Percentiles rank a stretch among this genome's conserved stretches.
Evolutionary conservation across 805 yeast genomes (phyloP).

Genomic region (Ogataea wickerhamii): DNA sequence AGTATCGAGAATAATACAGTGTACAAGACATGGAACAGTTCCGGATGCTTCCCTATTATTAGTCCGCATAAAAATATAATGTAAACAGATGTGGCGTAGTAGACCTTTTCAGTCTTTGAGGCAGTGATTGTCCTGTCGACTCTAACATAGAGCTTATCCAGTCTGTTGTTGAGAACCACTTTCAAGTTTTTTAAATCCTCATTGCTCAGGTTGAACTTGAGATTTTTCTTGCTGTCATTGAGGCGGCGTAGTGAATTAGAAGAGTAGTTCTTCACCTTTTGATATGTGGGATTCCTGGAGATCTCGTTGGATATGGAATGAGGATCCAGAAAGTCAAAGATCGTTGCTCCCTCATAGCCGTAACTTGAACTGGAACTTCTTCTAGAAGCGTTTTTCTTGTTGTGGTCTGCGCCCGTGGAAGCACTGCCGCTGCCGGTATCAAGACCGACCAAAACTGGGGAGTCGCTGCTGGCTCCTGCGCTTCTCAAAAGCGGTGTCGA

Average conservation of each 20-base stretch:
- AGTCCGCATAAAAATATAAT: constrained; percentile 69
- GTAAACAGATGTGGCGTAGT: constrained; percentile 71
- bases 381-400: constrained; percentile 1
- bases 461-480: constrained; percentile 2
- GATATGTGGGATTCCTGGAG: constrained; percentile 24
- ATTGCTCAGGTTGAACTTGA: constrained; percentile 24
- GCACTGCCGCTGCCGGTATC: constrained; percentile 3
- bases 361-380: constrained; percentile 21
- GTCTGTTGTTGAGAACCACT: constrained; percentile 21
- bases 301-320: constrained; percentile 23
- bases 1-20: constrained; percentile 56
- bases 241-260: constrained; percentile 20
- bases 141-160: constrained; percentile 38
- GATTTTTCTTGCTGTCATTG: constrained; percentile 24
- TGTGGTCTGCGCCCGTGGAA: neutral
- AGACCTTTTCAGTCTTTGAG: constrained; percentile 67
- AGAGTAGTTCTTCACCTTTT: constrained; percentile 27
- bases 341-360: constrained; percentile 24
- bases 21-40: constrained; percentile 72
- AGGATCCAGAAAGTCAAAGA: constrained; percentile 33
- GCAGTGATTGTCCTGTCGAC: constrained; percentile 37
- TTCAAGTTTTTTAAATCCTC: constrained; percentile 29
- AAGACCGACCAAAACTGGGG: constrained; percentile 14
- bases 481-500: constrained; percentile 7
- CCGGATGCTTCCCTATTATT: constrained; percentile 73